phyloP scores from a whole-genome alignment of 2,329 filamentous ascomycete species.

The Pseudohalonectria lignicola region DNA sequence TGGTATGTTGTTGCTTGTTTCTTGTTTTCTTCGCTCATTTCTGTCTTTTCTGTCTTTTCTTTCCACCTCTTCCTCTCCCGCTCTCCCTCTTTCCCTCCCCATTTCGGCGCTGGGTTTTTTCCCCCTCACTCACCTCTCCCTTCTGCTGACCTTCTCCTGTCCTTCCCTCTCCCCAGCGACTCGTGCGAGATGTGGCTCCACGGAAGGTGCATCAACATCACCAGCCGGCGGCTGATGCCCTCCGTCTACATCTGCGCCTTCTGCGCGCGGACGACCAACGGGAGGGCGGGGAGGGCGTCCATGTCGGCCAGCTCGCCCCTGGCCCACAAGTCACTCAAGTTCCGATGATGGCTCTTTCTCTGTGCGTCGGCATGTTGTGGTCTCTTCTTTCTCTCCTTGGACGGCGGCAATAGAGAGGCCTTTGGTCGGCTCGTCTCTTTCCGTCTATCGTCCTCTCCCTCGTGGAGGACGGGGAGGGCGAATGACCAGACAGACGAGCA shows the following conservation, averaged over 20 bases:
- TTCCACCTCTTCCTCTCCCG: neutral
- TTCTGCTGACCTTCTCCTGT: too few relatives aligned
- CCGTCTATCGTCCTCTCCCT: too few relatives aligned
- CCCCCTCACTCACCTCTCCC: neutral
- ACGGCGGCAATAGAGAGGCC: too few relatives aligned
- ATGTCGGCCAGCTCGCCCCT: slow-evolving; percentile 25
- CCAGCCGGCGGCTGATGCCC: slow-evolving; percentile 38
- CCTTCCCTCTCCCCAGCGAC: slow-evolving; percentile 32
- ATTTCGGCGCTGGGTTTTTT: too few relatives aligned
- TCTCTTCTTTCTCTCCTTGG: too few relatives aligned
- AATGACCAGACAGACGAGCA: too few relatives aligned
- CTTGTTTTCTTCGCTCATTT: too few relatives aligned
- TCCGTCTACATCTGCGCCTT: slow-evolving; percentile 54
- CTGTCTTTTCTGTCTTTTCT: neutral
- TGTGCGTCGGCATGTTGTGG: too few relatives aligned
- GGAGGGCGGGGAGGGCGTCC: slow-evolving; percentile 31
- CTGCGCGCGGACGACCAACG: slow-evolving; percentile 48
- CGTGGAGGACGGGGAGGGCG: too few relatives aligned
- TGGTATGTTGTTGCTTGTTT: too few relatives aligned
- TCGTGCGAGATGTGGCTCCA: slow-evolving; percentile 57
- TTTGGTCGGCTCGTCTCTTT: too few relatives aligned
- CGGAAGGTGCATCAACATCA: slow-evolving; percentile 51
- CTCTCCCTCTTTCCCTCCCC: too few relatives aligned
- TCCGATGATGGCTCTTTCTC: slow-evolving; percentile 29
- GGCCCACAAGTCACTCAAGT: slow-evolving; percentile 33